Percentiles rank a stretch among this genome's conserved stretches.
Evolutionary conservation across 768 basidiomycete genomes (phyloP).

Genomic region (Kwoniella sp.): DNA sequence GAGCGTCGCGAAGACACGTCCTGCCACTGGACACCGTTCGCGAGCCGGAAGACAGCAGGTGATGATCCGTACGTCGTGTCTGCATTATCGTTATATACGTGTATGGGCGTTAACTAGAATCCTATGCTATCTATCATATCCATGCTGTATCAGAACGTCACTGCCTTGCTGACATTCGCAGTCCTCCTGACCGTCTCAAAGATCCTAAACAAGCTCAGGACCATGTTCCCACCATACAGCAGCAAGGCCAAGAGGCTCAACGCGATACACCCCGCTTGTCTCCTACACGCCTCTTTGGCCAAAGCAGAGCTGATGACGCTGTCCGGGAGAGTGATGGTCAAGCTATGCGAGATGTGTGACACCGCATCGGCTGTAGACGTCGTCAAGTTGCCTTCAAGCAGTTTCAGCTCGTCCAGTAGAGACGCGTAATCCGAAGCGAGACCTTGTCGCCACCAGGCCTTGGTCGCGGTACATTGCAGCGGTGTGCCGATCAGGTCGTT

Average conservation of each 20-base stretch:
- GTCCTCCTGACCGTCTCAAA: slow-evolving; percentile 45
- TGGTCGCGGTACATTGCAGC: slow-evolving; percentile 34
- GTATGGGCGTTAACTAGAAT: too few species aligned
- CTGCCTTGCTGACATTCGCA: slow-evolving; percentile 22
- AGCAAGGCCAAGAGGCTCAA: slow-evolving; percentile 30
- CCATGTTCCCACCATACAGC: slow-evolving; percentile 45
- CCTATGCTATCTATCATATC: too few species aligned
- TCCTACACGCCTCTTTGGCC: slow-evolving; percentile 30
- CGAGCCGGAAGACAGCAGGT: too few species aligned
- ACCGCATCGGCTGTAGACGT: background rate
- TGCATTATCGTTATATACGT: too few species aligned
- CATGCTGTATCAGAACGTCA: background rate
- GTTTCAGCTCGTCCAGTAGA: slow-evolving; percentile 14
- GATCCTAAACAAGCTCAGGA: slow-evolving; percentile 47
- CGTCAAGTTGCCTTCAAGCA: background rate
- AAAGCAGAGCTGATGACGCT: slow-evolving; percentile 19
- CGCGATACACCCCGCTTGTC: slow-evolving; percentile 41
- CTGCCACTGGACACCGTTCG: too few species aligned
- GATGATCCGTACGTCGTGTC: too few species aligned
- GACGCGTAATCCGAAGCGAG: slow-evolving; percentile 17
- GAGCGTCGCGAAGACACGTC: too few species aligned
- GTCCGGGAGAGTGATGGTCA: slow-evolving; percentile 33
- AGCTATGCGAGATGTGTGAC: slow-evolving; percentile 3
- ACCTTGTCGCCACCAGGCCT: slow-evolving; percentile 43
- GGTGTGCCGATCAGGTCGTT: slow-evolving; percentile 49